Percentiles rank a stretch among this genome's conserved stretches.
Evolutionary conservation across 441 rosid genomes (phyloP).

Genomic region (Erysimum cheiri): DNA sequence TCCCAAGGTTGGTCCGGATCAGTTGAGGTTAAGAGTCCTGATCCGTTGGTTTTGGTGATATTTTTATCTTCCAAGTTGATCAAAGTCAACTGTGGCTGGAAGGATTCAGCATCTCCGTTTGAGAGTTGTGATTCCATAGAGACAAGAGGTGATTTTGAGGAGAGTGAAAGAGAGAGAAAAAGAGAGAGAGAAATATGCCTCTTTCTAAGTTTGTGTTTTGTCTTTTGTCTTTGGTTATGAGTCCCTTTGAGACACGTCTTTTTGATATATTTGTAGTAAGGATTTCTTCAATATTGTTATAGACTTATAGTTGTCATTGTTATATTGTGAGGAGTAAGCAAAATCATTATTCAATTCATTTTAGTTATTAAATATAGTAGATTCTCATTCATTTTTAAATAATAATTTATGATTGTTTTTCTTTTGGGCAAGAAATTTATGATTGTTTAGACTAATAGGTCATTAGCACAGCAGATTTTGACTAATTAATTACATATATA

Average conservation of each 20-base stretch:
- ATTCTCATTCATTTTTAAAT: not conserved
- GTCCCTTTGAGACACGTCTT: not conserved
- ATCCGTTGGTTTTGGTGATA: conserved; percentile 17
- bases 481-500: not conserved
- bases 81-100: not conserved
- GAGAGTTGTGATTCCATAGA: conserved; percentile 14
- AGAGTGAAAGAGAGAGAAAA: not conserved
- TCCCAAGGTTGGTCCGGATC: conserved; percentile 17
- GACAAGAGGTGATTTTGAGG: not conserved
- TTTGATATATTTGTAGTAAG: not conserved
- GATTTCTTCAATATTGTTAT: not conserved
- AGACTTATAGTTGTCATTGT: not conserved
- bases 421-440: not conserved
- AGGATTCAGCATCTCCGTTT: conserved; percentile 11
- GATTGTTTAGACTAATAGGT: not conserved
- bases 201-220: not conserved
- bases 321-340: not conserved
- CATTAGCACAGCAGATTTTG: not conserved
- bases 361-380: not conserved
- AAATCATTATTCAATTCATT: not conserved
- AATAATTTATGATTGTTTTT: not conserved
- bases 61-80: not conserved
- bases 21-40: not conserved
- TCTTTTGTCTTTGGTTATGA: conserved; percentile 13
- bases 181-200: not conserved